Conservation (phyloP, 208 protist genomes). For the Blastocrithidia nonstop region DNA sequence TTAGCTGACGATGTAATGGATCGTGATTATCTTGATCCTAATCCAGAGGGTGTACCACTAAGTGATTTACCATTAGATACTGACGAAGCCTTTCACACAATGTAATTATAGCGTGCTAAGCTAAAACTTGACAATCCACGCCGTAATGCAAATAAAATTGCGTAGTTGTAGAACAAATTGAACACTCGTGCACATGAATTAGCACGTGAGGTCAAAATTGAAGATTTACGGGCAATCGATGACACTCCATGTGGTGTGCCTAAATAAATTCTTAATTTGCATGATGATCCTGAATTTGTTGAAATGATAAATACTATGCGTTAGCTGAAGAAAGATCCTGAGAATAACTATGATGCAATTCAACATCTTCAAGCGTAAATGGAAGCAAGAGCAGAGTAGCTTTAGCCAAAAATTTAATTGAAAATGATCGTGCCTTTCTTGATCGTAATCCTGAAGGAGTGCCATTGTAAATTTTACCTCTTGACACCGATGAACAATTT, state of each 20-base stretch:
- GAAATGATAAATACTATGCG: constrained; percentile 22
- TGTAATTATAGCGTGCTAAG: constrained; percentile 37
- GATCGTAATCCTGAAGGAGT: constrained; percentile 47
- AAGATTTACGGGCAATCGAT: constrained; percentile 37
- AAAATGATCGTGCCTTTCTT: constrained; percentile 32
- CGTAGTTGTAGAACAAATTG: constrained; percentile 26
- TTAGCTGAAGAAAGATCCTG: not conserved
- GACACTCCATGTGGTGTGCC: constrained; percentile 46
- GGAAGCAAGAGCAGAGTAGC: constrained; percentile 40
- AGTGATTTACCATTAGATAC: constrained; percentile 36
- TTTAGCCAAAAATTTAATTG: constrained; percentile 30
- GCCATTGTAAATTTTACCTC: constrained; percentile 27
- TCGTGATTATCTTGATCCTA: constrained; percentile 15
- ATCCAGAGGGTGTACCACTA: constrained; percentile 43
- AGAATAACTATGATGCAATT: not conserved
- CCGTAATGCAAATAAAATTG: constrained; percentile 20
- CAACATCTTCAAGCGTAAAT: constrained; percentile 22
- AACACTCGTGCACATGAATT: constrained; percentile 28
- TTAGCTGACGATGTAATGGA: constrained; percentile 30
- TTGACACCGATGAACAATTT: constrained; percentile 52
- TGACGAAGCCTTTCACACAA: constrained; percentile 22
- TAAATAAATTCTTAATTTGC: constrained; percentile 49
- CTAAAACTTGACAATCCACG: constrained; percentile 48
- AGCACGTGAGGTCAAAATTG: constrained; percentile 31
- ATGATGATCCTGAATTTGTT: constrained; percentile 39